Base-by-base conservation (phyloP, 106 monocot species). In the Acorus gramineus region DNA sequence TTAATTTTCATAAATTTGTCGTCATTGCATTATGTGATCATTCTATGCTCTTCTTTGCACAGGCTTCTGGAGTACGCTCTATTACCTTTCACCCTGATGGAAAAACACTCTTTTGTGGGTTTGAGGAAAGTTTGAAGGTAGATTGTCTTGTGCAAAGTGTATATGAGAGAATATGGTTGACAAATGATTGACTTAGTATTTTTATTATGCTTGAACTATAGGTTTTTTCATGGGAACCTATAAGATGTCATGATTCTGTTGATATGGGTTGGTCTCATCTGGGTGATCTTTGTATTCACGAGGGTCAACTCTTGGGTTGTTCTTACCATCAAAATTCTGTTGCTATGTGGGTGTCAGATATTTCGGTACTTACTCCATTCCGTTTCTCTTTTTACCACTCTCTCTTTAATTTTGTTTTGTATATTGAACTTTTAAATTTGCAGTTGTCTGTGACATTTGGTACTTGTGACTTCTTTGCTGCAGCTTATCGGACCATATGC, bases 41-140 rank as follows among this genome's bases (percentile, higher is more conserved):
- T 28, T 28, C 28, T 28, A 28, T 28, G 28, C 28, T 28, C 28
- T 1, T 28, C 28, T 28, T 28, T 28, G 28, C 28, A 28, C 28
- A 92, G 92, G 74, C 66, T 61, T 75, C 80, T 63, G 89, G 90
- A 9, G 82, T 90, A 62, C 70, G 81, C 14, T 86, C 94, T 42
- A 80, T 82, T 78, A 71, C 78, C 66, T 95, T 95, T 84, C 90
- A 95, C 57, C 94, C 90, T 54, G 94, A 95, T 86, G 94, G 94
- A 63, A 86, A 76, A 78, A 84, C 89, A 28, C 70, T 95, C 8
- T 86, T 95, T 46, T 95, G 94, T 72, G 94, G 84, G 62, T 74
- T 82, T 61, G 90, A 95, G 71, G 73, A 72, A 56, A 66, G 66
- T 61, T 69, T 95, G 66, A 95, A 95, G 84, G 93, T 89, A 50